Base-by-base conservation (phyloP, 2,329 filamentous ascomycete species). In the Diaporthe amygdali region DNA sequence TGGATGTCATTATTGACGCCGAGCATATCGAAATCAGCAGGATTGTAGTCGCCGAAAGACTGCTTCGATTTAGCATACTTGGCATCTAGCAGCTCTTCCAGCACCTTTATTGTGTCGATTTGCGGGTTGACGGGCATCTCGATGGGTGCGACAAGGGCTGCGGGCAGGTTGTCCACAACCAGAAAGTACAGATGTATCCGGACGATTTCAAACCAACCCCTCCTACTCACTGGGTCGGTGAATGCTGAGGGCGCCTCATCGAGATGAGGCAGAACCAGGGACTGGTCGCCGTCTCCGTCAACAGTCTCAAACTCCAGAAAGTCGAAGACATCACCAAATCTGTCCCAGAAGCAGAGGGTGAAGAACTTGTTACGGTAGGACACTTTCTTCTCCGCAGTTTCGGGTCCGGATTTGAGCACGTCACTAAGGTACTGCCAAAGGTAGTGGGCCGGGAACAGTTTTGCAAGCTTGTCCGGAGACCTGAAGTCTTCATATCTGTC, bases 401-500 rank as follows among this genome's bases (percentile, higher is more conserved):
- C 67, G 12, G 54, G 34, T 52, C 67, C 25, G 17, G 55, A 67
- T 12, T 44, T 66, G 54, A 72, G 59, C 15, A 72, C 67, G 39
- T 73, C 72, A 20, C 59, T 68, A 8, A 73, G 52, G 37, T 73
- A 73, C 34, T 70, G 67, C 52, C 63, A 64, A n/a, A 73, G 56
- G 30, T 73, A 73, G 44, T 70, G 67, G 37, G 63, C 68, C 17
- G 72, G 72, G 7, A 72, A 44, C 8, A 72, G 70, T n/a, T 69
- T 72, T 12, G 47, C 41, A 10, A 68, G 61, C 34, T 66, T 72
- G 15, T 73, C 72, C 27, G 49, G 39, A 17, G 84, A 79, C 2
- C 81, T 78, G 1, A 85, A 80, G 25, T 83, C 82, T 5, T 80
- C 78, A 73, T 87, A 90, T 9, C 89, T 81, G 0, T 79, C 80